These are phyloP conservation scores for Vitis hybrid DNA, from an alignment of 177 flowering plant genomes.

Conservation along the genomic window DNA sequence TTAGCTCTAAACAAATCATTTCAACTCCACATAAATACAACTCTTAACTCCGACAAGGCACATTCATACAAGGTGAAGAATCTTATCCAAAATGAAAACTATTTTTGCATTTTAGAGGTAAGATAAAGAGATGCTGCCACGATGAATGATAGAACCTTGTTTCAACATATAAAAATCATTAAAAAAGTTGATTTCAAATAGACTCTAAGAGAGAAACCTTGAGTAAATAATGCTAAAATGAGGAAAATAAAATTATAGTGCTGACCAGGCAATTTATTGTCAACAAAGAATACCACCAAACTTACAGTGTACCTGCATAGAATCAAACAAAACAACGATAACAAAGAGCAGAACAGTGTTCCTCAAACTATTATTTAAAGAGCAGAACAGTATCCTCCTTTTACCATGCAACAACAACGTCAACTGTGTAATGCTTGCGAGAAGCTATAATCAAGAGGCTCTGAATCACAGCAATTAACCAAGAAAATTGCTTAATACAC, in stretches of 20 bases:
- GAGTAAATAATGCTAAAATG: background rate
- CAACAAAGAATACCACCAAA: conserved; percentile 85
- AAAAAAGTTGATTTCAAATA: too few species aligned
- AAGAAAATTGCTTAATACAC: conserved; percentile 71
- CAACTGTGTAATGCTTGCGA: conserved; percentile 94
- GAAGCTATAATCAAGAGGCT: conserved; percentile 92
- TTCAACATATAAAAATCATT: too few species aligned
- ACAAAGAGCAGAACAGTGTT: background rate
- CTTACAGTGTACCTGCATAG: conserved; percentile 86
- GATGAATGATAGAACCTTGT: too few species aligned
- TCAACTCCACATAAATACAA: too few species aligned
- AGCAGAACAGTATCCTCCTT: background rate
- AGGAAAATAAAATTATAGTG: background rate
- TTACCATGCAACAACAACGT: conserved; percentile 95
- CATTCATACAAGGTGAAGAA: too few species aligned
- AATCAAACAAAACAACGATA: background rate
- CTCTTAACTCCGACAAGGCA: too few species aligned
- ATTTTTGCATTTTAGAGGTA: too few species aligned
- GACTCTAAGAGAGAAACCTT: too few species aligned
- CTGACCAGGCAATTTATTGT: conserved; percentile 79
- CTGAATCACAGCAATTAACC: conserved; percentile 70
- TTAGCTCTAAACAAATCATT: too few species aligned
- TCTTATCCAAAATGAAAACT: too few species aligned
- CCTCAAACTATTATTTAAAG: background rate
- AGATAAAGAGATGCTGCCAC: too few species aligned